Conservation (phyloP, 805 yeast genomes). For the Candida xyloterini region DNA sequence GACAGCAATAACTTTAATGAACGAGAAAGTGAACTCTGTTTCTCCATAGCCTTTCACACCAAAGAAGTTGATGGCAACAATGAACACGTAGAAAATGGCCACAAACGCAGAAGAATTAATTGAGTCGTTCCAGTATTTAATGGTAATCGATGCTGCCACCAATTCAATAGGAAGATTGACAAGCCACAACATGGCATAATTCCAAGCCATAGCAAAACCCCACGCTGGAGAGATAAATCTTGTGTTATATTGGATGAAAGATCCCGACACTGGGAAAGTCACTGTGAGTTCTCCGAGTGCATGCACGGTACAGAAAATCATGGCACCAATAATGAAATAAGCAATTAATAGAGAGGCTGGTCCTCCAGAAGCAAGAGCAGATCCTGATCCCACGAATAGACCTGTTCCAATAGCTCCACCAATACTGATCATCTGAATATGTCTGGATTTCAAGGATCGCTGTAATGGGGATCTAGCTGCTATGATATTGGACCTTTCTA, state of each 20-base stretch:
- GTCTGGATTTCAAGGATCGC: constrained; percentile 53
- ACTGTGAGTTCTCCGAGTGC: constrained; percentile 58
- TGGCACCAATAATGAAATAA: constrained; percentile 49
- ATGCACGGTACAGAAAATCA: constrained; percentile 56
- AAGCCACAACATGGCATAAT: constrained; percentile 48
- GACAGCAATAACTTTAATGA: constrained; percentile 51
- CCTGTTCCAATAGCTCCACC: constrained; percentile 82
- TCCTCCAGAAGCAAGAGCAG: constrained; percentile 57
- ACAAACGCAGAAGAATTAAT: constrained; percentile 49
- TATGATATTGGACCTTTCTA: constrained; percentile 39
- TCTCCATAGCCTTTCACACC: constrained; percentile 65
- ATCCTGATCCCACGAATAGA: constrained; percentile 64
- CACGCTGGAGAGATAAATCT: constrained; percentile 52
- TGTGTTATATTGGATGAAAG: constrained; percentile 51
- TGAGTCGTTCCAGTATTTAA: constrained; percentile 41
- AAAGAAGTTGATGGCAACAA: constrained; percentile 47
- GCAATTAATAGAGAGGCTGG: constrained; percentile 62
- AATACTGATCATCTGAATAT: constrained; percentile 69
- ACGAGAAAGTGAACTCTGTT: constrained; percentile 52
- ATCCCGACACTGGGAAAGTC: constrained; percentile 57
- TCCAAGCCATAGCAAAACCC: constrained; percentile 58
- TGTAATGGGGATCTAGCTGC: constrained; percentile 45
- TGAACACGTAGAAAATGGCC: constrained; percentile 46
- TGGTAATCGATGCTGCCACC: constrained; percentile 47
- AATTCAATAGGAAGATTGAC: constrained; percentile 47